phyloP scores from a whole-genome alignment of 768 basidiomycete species.

The Calocera viscosa region DNA sequence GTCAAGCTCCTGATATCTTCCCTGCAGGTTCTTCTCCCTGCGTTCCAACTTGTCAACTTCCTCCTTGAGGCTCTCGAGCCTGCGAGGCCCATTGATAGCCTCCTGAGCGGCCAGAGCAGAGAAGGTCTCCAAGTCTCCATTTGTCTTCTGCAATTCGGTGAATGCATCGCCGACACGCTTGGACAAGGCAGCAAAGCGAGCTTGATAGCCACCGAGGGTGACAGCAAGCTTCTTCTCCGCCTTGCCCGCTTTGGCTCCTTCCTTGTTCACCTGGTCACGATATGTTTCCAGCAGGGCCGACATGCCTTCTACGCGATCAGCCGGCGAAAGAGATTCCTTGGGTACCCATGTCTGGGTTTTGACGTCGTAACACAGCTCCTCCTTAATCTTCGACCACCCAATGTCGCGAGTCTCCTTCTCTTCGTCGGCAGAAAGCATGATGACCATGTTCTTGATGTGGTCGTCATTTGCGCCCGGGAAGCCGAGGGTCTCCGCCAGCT shows the following conservation, averaged over 20 bases:
- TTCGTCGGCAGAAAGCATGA: constrained; percentile 50
- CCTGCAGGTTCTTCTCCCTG: constrained; percentile 68
- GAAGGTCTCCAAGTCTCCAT: constrained; percentile 72
- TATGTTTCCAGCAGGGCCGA: constrained; percentile 44
- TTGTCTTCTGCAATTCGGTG: constrained; percentile 51
- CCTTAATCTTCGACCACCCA: constrained; percentile 54
- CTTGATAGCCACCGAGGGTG: constrained; percentile 82
- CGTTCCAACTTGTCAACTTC: constrained; percentile 73
- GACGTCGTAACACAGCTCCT: constrained; percentile 51
- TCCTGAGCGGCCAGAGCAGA: constrained; percentile 59
- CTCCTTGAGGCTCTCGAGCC: constrained; percentile 67
- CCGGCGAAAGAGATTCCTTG: constrained; percentile 40
- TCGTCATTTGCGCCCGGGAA: constrained; percentile 71
- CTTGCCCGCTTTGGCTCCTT: constrained; percentile 71
- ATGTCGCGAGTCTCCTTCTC: constrained; percentile 26
- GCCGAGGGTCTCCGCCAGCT: constrained; percentile 68
- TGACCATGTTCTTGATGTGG: constrained; percentile 66
- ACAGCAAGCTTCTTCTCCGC: constrained; percentile 81
- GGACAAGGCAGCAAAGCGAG: constrained; percentile 51
- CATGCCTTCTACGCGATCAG: constrained; percentile 54
- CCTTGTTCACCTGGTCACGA: constrained; percentile 61
- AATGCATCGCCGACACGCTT: constrained; percentile 56
- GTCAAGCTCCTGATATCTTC: constrained; percentile 71
- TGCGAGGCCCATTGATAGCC: constrained; percentile 57
- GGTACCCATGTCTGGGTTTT: constrained; percentile 53